Evolutionary conservation across 2,329 filamentous ascomycete species (phyloP), one percentile per base, ranked within the genome.

Genomic region (Penicillium sp.): DNA sequence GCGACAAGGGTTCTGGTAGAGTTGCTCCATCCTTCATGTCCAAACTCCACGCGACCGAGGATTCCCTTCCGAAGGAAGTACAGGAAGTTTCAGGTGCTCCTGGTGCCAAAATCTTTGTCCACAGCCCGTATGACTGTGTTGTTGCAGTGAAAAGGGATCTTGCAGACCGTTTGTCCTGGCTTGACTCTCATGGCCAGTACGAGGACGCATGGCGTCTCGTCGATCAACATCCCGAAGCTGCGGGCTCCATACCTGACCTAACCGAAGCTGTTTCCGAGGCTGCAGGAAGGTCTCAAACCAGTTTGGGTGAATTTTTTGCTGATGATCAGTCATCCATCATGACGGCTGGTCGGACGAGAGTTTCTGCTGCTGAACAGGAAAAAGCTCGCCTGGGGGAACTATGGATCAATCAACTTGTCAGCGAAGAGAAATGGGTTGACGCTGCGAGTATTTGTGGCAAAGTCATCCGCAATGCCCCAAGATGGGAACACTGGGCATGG

Each of bases 401-500:
- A 5, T 98, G 93, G 93, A 77, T 98, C 31, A 83, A 90, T 53
- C 87, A 95, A 61, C 77, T 97, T 31, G 80, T 95, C 31, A 80
- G 83, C 32, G 76, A 80, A 0, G 77, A 81, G 8, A 77, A 91
- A 53, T 98, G 93, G 93, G 65, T 66, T 8, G 75, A 79, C 50
- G 93, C 93, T 6, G 91, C 88, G 1, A 77, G 85, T 61, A 77
- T 94, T 4, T 91, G 89, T 51, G 87, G 85, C 13, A 88, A 84
- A 62, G 90, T 96, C 0, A 75, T 98, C 1, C 82, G 82, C 38
- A 88, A 84, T 1, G 82, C 88, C 1, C 77, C 85, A 42, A 77
- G 85, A 58, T 98, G 93, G 93, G 90, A 97, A 70, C 88, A 94
- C 61, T 97, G 91, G 89, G 85, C 94, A 5, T 94, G 87, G 81